These are phyloP conservation scores for Dendrobium nobile DNA, from an alignment of 106 monocot genomes.

Conservation along the genomic window DNA sequence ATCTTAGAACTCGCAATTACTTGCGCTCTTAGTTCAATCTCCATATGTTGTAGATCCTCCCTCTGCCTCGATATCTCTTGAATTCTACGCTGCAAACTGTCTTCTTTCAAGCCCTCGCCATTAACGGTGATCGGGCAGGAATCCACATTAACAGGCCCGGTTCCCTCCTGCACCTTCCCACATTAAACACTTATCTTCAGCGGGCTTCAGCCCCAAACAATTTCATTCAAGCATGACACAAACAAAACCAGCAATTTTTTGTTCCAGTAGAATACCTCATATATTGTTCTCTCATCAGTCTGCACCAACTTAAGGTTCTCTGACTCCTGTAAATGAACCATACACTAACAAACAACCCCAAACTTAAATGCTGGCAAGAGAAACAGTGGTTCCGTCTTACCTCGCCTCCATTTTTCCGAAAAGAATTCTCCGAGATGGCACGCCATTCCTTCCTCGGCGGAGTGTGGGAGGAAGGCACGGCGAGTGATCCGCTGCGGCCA, in stretches of 20 bases:
- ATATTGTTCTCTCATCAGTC: slow-evolving; percentile 57
- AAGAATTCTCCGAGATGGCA: slow-evolving; percentile 38
- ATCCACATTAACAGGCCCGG: slow-evolving; percentile 21
- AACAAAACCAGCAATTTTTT: not conserved
- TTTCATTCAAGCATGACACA: not conserved
- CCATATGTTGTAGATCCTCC: slow-evolving; percentile 48
- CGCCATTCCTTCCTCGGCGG: slow-evolving; percentile 55
- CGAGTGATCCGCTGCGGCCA: slow-evolving; percentile 26
- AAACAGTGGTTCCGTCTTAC: slow-evolving; percentile 3
- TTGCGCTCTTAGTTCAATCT: slow-evolving; percentile 49
- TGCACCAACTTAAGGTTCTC: slow-evolving; percentile 36
- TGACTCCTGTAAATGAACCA: slow-evolving; percentile 13
- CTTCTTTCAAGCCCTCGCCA: slow-evolving; percentile 32
- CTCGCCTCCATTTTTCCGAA: slow-evolving; percentile 31
- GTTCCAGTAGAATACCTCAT: slow-evolving; percentile 29
- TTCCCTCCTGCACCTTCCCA: slow-evolving; percentile 44
- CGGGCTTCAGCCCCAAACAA: not conserved
- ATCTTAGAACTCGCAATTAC: slow-evolving; percentile 37
- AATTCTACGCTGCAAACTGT: slow-evolving; percentile 36
- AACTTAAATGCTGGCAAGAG: not conserved
- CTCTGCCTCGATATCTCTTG: slow-evolving; percentile 39
- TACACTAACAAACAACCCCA: not conserved
- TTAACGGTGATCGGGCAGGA: slow-evolving; percentile 44
- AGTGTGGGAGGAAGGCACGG: slow-evolving; percentile 21
- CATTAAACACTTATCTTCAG: not conserved